Percentiles rank a stretch among this genome's conserved stretches.
These are phyloP conservation scores for Grosmannia penicillata DNA, from an alignment of 2,329 filamentous ascomycete species.

Conservation along the genomic window DNA sequence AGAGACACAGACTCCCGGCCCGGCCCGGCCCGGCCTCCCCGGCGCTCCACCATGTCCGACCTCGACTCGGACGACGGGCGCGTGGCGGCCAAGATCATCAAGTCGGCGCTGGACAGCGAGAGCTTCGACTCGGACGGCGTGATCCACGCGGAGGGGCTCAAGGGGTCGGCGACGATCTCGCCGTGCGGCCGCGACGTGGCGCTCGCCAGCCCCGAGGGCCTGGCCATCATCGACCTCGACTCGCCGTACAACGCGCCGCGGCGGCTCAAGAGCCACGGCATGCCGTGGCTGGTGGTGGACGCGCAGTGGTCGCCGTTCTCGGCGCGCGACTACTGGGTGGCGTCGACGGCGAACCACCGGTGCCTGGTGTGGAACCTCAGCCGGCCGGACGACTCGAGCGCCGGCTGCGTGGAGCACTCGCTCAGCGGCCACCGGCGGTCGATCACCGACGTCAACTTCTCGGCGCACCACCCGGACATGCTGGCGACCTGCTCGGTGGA, in stretches of 20 bases:
- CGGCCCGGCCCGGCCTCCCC: no score
- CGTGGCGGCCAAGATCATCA: conserved; percentile 44
- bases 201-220: conserved; percentile 68
- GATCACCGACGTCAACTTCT: conserved; percentile 95
- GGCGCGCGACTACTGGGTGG: conserved; percentile 79
- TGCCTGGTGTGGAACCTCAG: conserved; percentile 89
- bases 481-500: conserved; percentile 86
- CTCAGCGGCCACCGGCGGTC: conserved; percentile 70
- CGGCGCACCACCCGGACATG: conserved; percentile 77
- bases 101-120: conserved; percentile 66
- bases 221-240: conserved; percentile 86
- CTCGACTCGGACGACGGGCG: conserved; percentile 27
- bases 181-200: conserved; percentile 83
- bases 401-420: conserved; percentile 67
- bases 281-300: conserved; percentile 89
- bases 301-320: conserved; percentile 96
- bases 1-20: no score
- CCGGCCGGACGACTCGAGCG: conserved; percentile 55
- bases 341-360: conserved; percentile 87
- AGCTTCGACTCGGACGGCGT: conserved; percentile 77
- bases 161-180: conserved; percentile 86
- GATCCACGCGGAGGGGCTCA: conserved; percentile 66
- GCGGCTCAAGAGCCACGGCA: conserved; percentile 64
- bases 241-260: conserved; percentile 77
- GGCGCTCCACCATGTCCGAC: no score